These are phyloP conservation scores for Colletotrichum orchidophilum DNA, from an alignment of 2,329 filamentous ascomycete species.

Conservation along the genomic window DNA sequence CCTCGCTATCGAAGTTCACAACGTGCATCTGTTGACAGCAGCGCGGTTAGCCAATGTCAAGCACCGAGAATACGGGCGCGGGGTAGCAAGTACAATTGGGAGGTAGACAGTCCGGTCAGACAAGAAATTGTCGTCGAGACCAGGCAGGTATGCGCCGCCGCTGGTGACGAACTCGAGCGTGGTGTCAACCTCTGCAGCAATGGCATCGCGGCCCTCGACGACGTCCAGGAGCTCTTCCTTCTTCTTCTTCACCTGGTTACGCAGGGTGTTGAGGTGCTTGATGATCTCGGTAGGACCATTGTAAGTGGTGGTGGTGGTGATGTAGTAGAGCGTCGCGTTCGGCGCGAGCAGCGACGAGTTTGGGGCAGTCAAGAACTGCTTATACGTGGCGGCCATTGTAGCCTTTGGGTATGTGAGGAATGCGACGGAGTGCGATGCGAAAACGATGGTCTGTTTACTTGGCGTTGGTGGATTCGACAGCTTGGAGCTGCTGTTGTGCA, in stretches of 20 bases:
- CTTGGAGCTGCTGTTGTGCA: slow-evolving; percentile 13
- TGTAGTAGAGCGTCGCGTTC: slow-evolving; percentile 82
- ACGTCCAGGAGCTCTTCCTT: slow-evolving; percentile 78
- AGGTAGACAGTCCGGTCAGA: slow-evolving; percentile 82
- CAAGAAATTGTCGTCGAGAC: slow-evolving; percentile 93
- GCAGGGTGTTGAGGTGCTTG: slow-evolving; percentile 79
- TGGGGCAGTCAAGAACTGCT: slow-evolving; percentile 76
- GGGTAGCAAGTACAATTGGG: slow-evolving; percentile 74
- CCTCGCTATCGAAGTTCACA: slow-evolving; percentile 79
- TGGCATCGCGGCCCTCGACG: slow-evolving; percentile 74
- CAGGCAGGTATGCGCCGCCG: slow-evolving; percentile 87
- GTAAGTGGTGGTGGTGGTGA: slow-evolving; percentile 84
- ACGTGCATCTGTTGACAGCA: slow-evolving; percentile 75
- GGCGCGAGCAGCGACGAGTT: slow-evolving; percentile 69
- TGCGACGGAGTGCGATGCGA: slow-evolving; percentile 27
- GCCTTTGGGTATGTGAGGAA: slow-evolving; percentile 7
- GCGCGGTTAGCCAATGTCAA: slow-evolving; percentile 10
- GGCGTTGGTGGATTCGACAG: slow-evolving; percentile 1
- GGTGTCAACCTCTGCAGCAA: slow-evolving; percentile 84
- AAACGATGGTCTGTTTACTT: slow-evolving; percentile 11
- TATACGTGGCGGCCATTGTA: slow-evolving; percentile 64
- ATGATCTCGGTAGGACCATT: slow-evolving; percentile 78
- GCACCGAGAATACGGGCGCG: not conserved
- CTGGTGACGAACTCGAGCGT: slow-evolving; percentile 82
- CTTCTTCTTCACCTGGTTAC: slow-evolving; percentile 83